phyloP scores from a whole-genome alignment of 164 flowering plant genomes.

The Paratinospora sagittata region DNA sequence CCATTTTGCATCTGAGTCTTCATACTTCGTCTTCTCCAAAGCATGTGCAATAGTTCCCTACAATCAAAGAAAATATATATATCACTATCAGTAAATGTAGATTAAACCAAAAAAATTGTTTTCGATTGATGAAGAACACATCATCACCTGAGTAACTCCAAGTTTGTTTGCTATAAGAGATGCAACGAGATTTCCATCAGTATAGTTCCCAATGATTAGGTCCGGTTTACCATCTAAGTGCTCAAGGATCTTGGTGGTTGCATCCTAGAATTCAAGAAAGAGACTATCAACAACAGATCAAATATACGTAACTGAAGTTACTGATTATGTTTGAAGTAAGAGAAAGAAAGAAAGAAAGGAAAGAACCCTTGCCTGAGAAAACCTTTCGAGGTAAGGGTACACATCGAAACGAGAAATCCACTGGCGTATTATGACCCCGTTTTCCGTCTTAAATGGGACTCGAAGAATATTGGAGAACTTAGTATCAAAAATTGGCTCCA shows the following conservation, averaged over 20 bases:
- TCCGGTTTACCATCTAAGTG: constrained; percentile 84
- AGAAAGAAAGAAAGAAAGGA: background rate
- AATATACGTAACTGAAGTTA: background rate
- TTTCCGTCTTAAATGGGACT: constrained; percentile 74
- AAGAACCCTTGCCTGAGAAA: constrained; percentile 45
- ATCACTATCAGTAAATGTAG: background rate
- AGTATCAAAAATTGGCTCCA: constrained; percentile 61
- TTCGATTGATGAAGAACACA: constrained; percentile 1
- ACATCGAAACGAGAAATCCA: constrained; percentile 96
- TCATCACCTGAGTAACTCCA: constrained; percentile 64
- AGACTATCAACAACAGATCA: background rate
- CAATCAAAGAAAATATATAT: background rate
- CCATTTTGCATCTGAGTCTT: constrained; percentile 88
- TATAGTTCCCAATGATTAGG: constrained; percentile 87
- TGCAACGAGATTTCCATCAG: constrained; percentile 88
- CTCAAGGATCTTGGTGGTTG: constrained; percentile 56
- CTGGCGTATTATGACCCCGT: constrained; percentile 53
- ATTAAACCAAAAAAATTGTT: too few species aligned
- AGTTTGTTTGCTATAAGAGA: constrained; percentile 81
- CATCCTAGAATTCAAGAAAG: constrained; percentile 44
- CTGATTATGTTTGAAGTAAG: background rate
- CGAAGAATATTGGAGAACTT: constrained; percentile 76
- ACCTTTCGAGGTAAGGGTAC: constrained; percentile 88
- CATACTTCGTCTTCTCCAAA: constrained; percentile 92
- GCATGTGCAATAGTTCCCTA: constrained; percentile 98